These are phyloP conservation scores for Hygrophila difformis DNA, from an alignment of 257 asterid species.

Conservation along the genomic window DNA sequence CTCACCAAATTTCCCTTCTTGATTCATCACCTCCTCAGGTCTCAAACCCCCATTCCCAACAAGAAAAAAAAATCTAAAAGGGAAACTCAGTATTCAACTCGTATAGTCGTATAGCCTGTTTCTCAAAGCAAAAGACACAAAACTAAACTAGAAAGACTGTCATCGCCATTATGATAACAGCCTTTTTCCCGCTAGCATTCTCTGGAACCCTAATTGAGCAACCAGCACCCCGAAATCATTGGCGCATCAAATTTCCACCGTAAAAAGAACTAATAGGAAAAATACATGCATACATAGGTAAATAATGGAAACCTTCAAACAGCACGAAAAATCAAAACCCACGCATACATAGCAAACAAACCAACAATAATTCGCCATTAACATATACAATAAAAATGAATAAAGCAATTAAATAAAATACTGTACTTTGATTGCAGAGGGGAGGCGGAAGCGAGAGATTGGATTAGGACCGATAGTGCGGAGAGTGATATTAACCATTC, in stretches of 20 bases:
- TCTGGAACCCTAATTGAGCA: neutral
- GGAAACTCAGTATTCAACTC: neutral
- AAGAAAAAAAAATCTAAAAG: too few relatives aligned
- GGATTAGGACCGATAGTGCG: conserved; percentile 76
- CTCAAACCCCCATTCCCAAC: neutral
- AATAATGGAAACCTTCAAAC: neutral
- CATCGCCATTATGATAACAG: neutral
- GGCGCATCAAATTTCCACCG: neutral
- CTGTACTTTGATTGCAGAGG: conserved; percentile 59
- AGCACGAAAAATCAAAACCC: too few relatives aligned
- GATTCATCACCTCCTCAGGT: too few relatives aligned
- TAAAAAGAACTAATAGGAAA: neutral
- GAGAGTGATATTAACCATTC: conserved; percentile 46
- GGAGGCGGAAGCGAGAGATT: conserved; percentile 56
- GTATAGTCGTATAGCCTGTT: too few relatives aligned
- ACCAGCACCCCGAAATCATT: too few relatives aligned
- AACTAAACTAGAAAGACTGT: conserved; percentile 5
- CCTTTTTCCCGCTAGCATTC: neutral
- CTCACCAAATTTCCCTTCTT: too few relatives aligned
- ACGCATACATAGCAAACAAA: neutral
- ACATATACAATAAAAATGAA: too few relatives aligned
- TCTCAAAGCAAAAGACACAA: neutral
- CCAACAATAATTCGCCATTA: neutral
- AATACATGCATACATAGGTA: neutral
- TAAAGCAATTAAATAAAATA: neutral